Base-by-base conservation (phyloP, 1,284 basidiomycete species). In the Paramarasmius palmivorus region DNA sequence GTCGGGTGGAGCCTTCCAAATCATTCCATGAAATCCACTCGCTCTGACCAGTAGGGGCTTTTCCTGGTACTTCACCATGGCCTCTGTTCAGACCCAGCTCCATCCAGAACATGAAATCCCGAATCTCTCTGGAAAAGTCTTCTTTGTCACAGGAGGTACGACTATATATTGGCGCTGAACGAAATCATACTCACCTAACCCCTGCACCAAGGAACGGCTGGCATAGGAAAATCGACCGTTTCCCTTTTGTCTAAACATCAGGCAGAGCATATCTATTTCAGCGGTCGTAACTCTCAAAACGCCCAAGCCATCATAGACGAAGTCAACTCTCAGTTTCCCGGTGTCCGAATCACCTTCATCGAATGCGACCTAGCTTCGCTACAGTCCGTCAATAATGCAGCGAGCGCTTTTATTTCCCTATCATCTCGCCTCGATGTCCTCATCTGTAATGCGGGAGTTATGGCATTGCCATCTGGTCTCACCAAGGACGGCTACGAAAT, bases 171-270 rank as follows among this genome's bases (percentile, higher is more conserved):
- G n/a, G n/a, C n/a, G n/a, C n/a, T n/a, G n/a, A n/a, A n/a, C n/a
- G n/a, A n/a, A n/a, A n/a, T n/a, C n/a, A n/a, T n/a, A n/a, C n/a
- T n/a, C n/a, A n/a, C n/a, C n/a, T n/a, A n/a, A n/a, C n/a, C n/a
- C n/a, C 19, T 20, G 10, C 39, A 10, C 7, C n/a, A n/a, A 41
- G 39, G 41, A 44, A 61, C 59, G 9, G 55, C 52, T 2, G 61
- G 61, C 35, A 52, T 61, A 2, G 61, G 61, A 15, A 60, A 57
- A 41, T 59, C 58, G 49, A 36, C 60, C 17, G 39, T 63, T n/a
- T 36, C 52, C 1, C 56, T 39, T n/a, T 32, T 58, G 3, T 57
- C 57, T 22, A 49, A 58, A n/a, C 59, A 58, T 46, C 53, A 54
- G 19, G 54, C 59, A 6, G n/a, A 35, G 19, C 29, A 47, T 19